Evolutionary conservation across 116 monocot species (phyloP), one percentile per base, ranked within the genome.

Genomic region (Iris pallida): DNA sequence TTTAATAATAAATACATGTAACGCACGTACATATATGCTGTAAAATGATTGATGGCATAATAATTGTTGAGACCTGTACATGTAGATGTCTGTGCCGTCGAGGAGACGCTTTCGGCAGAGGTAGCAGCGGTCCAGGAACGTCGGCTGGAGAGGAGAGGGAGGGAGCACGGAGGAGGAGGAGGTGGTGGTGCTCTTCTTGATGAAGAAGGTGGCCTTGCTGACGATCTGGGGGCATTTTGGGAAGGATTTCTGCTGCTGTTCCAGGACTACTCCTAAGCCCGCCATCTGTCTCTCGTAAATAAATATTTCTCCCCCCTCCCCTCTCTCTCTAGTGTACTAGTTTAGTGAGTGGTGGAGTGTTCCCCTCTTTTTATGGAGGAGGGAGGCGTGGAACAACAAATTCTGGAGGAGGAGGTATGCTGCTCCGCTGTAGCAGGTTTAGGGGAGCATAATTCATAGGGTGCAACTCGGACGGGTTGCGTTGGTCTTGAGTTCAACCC

Each of bases 211-310:
- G 0, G 72, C 46, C 19, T 72, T 72, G 72, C 56, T 64, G 17
- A 72, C 13, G 64, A 72, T 30, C 18, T 55, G 30, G 72, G 55
- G 62, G 72, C 45, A 15, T 64, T 64, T 64, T 15, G 64, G 72
- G 72, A 72, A 64, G 55, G 17, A 5, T 5, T 4, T 14, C 30
- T 66, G 63, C 14, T 63, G 3, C 12, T 72, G 55, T 3, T 64
- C 40, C 45, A 72, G 55, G 3, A 72, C 72, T 30, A 30, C 30
- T 43, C 55, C 55, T 14, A 72, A 56, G 44, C 72, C 72, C 54
- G 72, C 64, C 72, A 72, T 72, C 2, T 40, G 18, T 57, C 6
- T 14, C 16, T 14, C 13, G 30, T 30, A 30, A n/a, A n/a, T n/a
- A n/a, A n/a, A n/a, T n/a, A n/a, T n/a, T 4, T 45, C 63, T 45